Percentiles rank a stretch among this genome's conserved stretches.
These are phyloP conservation scores for Claviceps africana DNA, from an alignment of 2,329 filamentous ascomycete genomes.

Conservation along the genomic window DNA sequence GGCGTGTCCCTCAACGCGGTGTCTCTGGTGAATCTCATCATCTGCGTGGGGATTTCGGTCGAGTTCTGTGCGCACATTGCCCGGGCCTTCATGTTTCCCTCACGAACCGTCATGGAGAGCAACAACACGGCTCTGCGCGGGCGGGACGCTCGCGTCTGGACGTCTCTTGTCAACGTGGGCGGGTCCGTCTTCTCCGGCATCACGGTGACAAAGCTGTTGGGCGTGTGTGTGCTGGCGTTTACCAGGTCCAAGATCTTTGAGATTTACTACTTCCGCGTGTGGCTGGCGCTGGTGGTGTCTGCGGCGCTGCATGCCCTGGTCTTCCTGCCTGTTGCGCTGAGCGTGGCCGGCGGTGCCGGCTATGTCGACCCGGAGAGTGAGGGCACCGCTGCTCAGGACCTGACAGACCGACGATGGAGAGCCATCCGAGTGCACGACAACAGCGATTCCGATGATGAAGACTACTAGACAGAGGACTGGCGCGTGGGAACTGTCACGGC, in stretches of 20 bases:
- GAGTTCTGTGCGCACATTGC: slow-evolving; percentile 98
- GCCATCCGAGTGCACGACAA: slow-evolving; percentile 61
- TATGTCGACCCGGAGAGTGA: slow-evolving; percentile 81
- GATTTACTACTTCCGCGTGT: slow-evolving; percentile 97
- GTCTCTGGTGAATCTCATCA: slow-evolving; percentile 88
- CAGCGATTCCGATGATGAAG: slow-evolving; percentile 61
- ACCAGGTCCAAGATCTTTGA: slow-evolving; percentile 98
- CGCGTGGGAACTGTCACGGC: too few species aligned
- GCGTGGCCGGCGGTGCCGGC: slow-evolving; percentile 70
- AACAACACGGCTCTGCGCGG: slow-evolving; percentile 67
- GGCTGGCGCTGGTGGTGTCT: slow-evolving; percentile 81
- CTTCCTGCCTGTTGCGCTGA: slow-evolving; percentile 81
- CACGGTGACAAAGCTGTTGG: slow-evolving; percentile 86
- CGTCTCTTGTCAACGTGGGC: slow-evolving; percentile 85
- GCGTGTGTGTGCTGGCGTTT: slow-evolving; percentile 83
- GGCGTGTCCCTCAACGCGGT: slow-evolving; percentile 88
- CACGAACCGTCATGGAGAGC: slow-evolving; percentile 61
- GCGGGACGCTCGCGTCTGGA: slow-evolving; percentile 77
- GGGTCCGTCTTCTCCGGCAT: slow-evolving; percentile 93
- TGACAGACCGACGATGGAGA: slow-evolving; percentile 65
- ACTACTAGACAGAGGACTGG: too few species aligned
- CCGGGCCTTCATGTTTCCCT: slow-evolving; percentile 89
- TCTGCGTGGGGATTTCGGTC: slow-evolving; percentile 90
- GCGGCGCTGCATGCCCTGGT: slow-evolving; percentile 80
- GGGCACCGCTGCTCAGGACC: slow-evolving; percentile 77